Base-by-base conservation (phyloP, 441 rosid species). In the Daphne laureola region DNA sequence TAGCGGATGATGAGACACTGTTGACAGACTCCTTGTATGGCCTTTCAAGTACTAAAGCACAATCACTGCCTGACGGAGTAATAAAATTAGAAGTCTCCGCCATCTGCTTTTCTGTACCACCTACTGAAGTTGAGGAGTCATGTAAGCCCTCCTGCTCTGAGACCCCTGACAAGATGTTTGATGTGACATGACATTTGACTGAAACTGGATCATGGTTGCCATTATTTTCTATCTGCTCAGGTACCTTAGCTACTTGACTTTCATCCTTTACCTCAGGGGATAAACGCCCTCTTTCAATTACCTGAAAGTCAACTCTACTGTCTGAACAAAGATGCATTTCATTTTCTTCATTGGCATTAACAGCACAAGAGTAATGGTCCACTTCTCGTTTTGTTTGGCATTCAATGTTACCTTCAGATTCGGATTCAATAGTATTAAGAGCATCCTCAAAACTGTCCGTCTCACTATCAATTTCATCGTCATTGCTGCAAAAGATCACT, bases 391-490 rank as follows among this genome's bases (percentile, higher is more conserved):
- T 80, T 16, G 75, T 81, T 65, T 63, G 80, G 58, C 58, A 71
- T 59, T 76, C 79, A 42, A 64, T 58, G 63, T 84, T 84, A 51
- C 46, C 78, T 63, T 86, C 98, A 46, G 85, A 86, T 83, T 84
- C 98, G 2, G 86, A 71, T 61, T 92, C 96, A 27, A 92, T 81
- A 12, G 81, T 78, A 67, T 88, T 88, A 50, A 84, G 92, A 23
- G 98, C 98, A 77, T 92, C 98, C 78, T 78, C 67, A 38, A 56
- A 88, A 56, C 78, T 65, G 31, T 88, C 98, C 23, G 80, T 69
- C 73, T 88, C 96, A 48, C 98, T 92, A 59, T 83, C 98, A 61
- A 70, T 61, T 62, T 81, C 87, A 27, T 75, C 76, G 59, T 71
- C 74, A 16, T 67, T 62, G 52, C 50, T 57, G 48, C 16, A 45